These are phyloP conservation scores for Trichosporon ovoides DNA, from an alignment of 1,284 basidiomycete genomes.

Conservation along the genomic window DNA sequence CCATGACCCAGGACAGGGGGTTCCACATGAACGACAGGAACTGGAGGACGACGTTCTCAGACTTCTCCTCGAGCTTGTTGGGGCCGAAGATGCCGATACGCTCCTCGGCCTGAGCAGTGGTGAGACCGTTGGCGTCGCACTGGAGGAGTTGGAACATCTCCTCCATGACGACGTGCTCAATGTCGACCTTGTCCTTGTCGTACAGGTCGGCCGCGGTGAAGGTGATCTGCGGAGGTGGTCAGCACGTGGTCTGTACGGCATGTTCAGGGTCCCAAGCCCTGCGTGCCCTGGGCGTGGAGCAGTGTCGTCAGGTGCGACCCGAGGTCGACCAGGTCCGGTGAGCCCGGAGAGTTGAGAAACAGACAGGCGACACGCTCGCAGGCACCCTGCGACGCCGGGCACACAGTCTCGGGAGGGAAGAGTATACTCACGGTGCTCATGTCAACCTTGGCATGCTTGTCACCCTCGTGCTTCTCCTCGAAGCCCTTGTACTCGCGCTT, in stretches of 20 bases:
- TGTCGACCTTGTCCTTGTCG: conserved; percentile 98
- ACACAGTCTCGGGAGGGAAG: neutral
- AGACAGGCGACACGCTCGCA: neutral
- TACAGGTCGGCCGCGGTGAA: conserved; percentile 62
- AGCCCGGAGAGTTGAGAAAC: neutral
- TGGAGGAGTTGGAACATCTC: conserved; percentile 96
- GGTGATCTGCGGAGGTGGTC: conserved; percentile 32
- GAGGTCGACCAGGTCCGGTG: neutral
- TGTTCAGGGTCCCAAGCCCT: neutral
- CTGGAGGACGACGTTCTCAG: conserved; percentile 66
- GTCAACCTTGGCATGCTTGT: conserved; percentile 68
- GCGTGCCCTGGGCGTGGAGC: neutral
- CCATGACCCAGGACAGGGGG: conserved; percentile 99
- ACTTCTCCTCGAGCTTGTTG: conserved; percentile 88
- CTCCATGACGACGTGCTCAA: conserved; percentile 93
- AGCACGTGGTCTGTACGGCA: conserved; percentile 1
- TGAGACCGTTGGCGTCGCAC: conserved; percentile 71
- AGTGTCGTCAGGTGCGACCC: neutral
- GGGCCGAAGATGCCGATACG: conserved; percentile 93
- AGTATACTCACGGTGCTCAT: conserved; percentile 62
- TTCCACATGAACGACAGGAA: conserved; percentile 99
- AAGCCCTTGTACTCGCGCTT: conserved; percentile 92
- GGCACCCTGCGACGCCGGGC: neutral
- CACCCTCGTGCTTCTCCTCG: conserved; percentile 58
- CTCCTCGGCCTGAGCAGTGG: conserved; percentile 66